phyloP scores from a whole-genome alignment of 257 asterid species.

The Datura wrightii region DNA sequence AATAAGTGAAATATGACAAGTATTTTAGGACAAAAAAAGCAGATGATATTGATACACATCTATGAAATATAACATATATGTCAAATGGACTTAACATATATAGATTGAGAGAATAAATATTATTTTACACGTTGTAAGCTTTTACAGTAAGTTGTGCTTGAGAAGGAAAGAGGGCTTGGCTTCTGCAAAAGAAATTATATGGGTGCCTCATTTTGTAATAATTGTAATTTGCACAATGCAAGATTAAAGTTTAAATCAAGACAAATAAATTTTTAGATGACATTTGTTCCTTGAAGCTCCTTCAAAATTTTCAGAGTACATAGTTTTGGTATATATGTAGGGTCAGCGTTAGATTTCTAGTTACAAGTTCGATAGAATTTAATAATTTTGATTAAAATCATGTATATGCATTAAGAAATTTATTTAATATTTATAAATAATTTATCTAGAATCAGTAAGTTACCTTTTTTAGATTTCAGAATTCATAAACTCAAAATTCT shows the following conservation, averaged over 20 bases:
- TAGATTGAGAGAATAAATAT: not conserved
- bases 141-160: too few species aligned
- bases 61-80: not conserved
- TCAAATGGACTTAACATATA: not conserved
- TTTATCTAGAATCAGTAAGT: too few species aligned
- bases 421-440: not conserved
- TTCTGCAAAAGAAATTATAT: too few species aligned
- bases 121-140: too few species aligned
- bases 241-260: not conserved
- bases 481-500: too few species aligned
- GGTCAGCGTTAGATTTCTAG: not conserved
- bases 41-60: not conserved
- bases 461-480: too few species aligned
- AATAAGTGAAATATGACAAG: not conserved
- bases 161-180: too few species aligned
- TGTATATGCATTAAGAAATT: not conserved
- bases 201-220: too few species aligned
- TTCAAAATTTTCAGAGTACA: too few species aligned
- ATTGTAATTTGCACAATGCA: not conserved
- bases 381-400: not conserved
- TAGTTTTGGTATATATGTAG: not conserved
- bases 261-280: not conserved
- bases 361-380: too few species aligned
- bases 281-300: not conserved
- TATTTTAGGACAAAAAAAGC: not conserved